Evolutionary conservation across 202 grass and related monocot genomes (phyloP).

Genomic region (Zoysia matrella): DNA sequence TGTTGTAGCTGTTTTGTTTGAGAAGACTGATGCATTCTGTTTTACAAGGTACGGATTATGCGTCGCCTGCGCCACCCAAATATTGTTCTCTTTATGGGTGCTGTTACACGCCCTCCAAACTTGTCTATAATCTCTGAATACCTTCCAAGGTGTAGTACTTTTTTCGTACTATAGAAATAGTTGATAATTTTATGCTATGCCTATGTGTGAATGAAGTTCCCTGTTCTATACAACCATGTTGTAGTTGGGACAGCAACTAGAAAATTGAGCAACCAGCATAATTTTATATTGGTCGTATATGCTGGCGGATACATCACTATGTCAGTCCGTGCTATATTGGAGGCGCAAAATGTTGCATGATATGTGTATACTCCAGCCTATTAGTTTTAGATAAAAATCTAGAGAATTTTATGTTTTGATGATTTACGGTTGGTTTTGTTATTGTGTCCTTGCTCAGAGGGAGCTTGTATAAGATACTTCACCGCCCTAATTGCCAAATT

Average conservation of each 20-base stretch:
- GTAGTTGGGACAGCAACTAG: slow-evolving; percentile 5
- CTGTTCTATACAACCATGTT: not conserved
- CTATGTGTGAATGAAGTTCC: slow-evolving; percentile 16
- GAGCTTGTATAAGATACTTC: slow-evolving; percentile 40
- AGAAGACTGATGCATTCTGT: slow-evolving; percentile 44
- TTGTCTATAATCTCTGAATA: slow-evolving; percentile 90
- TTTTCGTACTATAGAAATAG: slow-evolving; percentile 1
- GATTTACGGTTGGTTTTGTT: slow-evolving; percentile 28
- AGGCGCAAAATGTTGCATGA: slow-evolving; percentile 35
- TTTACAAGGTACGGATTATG: slow-evolving; percentile 91
- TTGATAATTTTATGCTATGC: slow-evolving; percentile 17
- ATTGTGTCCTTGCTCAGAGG: slow-evolving; percentile 61
- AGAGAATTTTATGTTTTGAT: slow-evolving; percentile 27
- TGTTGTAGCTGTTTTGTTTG: slow-evolving; percentile 28
- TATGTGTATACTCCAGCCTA: not conserved
- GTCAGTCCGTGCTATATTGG: slow-evolving; percentile 15
- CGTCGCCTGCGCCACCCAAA: slow-evolving; percentile 76
- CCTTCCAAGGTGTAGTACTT: slow-evolving; percentile 76
- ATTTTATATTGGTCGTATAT: not conserved
- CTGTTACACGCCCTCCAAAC: no score
- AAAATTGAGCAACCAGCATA: slow-evolving; percentile 20
- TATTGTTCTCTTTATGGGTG: no score
- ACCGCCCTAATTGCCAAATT: slow-evolving; percentile 94
- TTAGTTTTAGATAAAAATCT: slow-evolving; percentile 28
- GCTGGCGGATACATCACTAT: slow-evolving; percentile 12